These are phyloP conservation scores for Trichoderma gamsii DNA, from an alignment of 495 filamentous ascomycete species.

Conservation along the genomic window DNA sequence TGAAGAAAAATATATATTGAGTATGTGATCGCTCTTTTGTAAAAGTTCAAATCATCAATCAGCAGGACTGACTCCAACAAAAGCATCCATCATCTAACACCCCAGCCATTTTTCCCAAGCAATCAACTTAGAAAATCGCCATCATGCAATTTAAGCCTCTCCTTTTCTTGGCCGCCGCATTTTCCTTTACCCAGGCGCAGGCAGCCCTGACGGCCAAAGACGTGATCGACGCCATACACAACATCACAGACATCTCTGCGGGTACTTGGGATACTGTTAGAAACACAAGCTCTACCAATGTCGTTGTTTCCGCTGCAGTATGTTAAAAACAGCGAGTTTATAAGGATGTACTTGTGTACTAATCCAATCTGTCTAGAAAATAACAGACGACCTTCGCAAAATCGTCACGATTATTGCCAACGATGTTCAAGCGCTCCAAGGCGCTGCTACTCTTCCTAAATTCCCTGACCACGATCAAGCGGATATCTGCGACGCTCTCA, in stretches of 20 bases:
- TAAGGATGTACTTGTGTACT: neutral
- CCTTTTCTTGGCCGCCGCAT: neutral
- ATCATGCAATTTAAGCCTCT: constrained; percentile 7
- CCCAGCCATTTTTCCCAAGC: neutral
- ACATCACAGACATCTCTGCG: neutral
- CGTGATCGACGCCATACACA: neutral
- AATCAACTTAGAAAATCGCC: neutral
- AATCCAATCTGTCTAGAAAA: neutral
- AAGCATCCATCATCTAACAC: neutral
- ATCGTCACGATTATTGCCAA: neutral
- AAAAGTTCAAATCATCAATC: neutral
- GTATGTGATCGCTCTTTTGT: neutral
- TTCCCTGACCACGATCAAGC: neutral
- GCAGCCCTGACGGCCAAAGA: neutral
- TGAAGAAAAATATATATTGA: neutral
- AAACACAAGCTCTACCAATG: neutral
- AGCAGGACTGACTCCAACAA: neutral
- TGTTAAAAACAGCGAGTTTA: too few species aligned
- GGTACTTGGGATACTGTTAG: neutral
- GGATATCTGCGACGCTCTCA: neutral
- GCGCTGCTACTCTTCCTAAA: neutral
- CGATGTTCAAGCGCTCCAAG: neutral
- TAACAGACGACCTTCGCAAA: neutral
- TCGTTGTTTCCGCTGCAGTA: neutral
- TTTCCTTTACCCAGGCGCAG: neutral